These are phyloP conservation scores for Roridomyces roridus DNA, from an alignment of 768 basidiomycete species.

Conservation along the genomic window DNA sequence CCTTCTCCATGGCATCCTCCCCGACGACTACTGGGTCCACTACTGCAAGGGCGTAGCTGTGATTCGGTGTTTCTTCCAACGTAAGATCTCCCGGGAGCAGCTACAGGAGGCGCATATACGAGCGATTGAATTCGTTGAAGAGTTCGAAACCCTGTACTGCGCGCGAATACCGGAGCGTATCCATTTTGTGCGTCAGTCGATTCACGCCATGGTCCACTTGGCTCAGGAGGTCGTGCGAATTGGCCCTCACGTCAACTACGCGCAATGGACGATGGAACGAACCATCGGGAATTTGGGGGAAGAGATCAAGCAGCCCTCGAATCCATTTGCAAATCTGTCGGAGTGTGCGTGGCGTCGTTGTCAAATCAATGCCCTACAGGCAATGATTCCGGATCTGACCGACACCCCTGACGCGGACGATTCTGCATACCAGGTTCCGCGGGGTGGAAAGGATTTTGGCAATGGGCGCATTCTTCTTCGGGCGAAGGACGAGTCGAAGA, in stretches of 20 bases:
- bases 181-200: slow-evolving; percentile 19
- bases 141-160: slow-evolving; percentile 25
- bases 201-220: slow-evolving; percentile 6
- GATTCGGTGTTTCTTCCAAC: background rate
- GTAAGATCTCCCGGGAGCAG: too few species aligned
- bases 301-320: slow-evolving; percentile 21
- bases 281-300: slow-evolving; percentile 26
- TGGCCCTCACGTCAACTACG: too few species aligned
- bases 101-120: too few species aligned
- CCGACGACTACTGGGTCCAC: slow-evolving; percentile 3
- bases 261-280: slow-evolving; percentile 28
- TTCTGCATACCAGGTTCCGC: background rate
- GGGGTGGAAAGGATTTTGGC: slow-evolving; percentile 9
- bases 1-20: slow-evolving; percentile 7
- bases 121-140: slow-evolving; percentile 9
- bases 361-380: slow-evolving; percentile 19
- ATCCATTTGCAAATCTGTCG: slow-evolving; percentile 25
- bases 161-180: slow-evolving; percentile 2
- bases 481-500: background rate
- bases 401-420: slow-evolving; percentile 1
- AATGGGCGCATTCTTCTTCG: slow-evolving; percentile 15
- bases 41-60: slow-evolving; percentile 20
- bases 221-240: too few species aligned
- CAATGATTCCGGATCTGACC: slow-evolving; percentile 5
- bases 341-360: slow-evolving; percentile 15